Conservation (phyloP, 257 asterid genomes). For the Prunella vulgaris region DNA sequence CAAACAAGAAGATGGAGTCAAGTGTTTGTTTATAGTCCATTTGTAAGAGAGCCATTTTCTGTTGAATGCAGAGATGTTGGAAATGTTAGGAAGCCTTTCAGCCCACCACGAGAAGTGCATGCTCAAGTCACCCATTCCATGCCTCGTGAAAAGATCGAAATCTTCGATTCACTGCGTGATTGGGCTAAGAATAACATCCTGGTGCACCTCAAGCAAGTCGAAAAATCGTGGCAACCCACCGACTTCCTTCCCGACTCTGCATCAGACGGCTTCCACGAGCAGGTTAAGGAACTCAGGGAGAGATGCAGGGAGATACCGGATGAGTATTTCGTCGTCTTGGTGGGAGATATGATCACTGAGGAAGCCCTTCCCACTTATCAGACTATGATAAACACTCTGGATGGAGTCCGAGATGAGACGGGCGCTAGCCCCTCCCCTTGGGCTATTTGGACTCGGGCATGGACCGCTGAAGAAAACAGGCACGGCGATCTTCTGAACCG, state of each 20-base stretch:
- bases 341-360: constrained; percentile 74
- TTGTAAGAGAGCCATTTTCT: neutral
- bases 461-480: constrained; percentile 79
- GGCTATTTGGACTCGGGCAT: constrained; percentile 77
- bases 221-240: constrained; percentile 65
- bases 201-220: constrained; percentile 62
- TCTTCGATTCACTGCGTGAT: constrained; percentile 49
- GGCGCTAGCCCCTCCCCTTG: constrained; percentile 73
- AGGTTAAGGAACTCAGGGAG: constrained; percentile 64
- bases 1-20: no score
- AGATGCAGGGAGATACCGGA: constrained; percentile 67
- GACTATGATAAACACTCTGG: constrained; percentile 74
- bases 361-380: constrained; percentile 85
- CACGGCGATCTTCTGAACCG: constrained; percentile 71
- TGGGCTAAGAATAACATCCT: constrained; percentile 62
- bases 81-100: constrained; percentile 43
- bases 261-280: constrained; percentile 72
- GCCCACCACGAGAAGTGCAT: constrained; percentile 62
- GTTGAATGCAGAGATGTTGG: constrained; percentile 38
- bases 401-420: constrained; percentile 72
- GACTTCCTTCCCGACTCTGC: constrained; percentile 72
- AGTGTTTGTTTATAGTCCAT: neutral
- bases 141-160: constrained; percentile 61
- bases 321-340: constrained; percentile 62
- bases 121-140: constrained; percentile 64